Conservation (phyloP, 2,329 filamentous ascomycete genomes). For the Rugonectria rugulosa region DNA sequence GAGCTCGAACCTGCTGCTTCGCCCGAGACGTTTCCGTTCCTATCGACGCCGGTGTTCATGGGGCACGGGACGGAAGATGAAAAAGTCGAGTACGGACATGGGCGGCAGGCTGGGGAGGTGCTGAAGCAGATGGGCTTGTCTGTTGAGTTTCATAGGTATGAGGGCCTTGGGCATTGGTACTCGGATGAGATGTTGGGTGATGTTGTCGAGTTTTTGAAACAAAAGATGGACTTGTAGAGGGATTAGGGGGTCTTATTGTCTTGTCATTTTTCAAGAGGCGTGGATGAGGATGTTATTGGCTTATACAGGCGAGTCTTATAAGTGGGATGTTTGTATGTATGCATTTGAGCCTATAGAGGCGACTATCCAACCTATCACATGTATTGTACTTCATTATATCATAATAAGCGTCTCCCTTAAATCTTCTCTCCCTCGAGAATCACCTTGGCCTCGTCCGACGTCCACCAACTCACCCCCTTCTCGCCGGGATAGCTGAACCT, state of each 20-base stretch:
- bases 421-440: slow-evolving; percentile 73
- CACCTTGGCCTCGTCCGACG: slow-evolving; percentile 75
- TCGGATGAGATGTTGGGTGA: slow-evolving; percentile 50
- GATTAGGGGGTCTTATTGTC: too few relatives aligned
- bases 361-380: too few relatives aligned
- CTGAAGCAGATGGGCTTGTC: slow-evolving; percentile 46
- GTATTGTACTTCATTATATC: neutral
- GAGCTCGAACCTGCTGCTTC: slow-evolving; percentile 28
- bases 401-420: slow-evolving; percentile 40
- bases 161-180: slow-evolving; percentile 55
- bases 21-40: slow-evolving; percentile 22
- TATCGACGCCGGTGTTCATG: slow-evolving; percentile 52
- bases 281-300: too few relatives aligned
- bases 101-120: slow-evolving; percentile 42
- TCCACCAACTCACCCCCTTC: slow-evolving; percentile 86
- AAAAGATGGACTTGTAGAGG: neutral
- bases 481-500: slow-evolving; percentile 78
- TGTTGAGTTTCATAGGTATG: slow-evolving; percentile 49
- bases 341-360: too few relatives aligned
- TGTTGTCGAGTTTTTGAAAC: slow-evolving; percentile 43
- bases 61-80: slow-evolving; percentile 53
- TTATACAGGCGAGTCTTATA: too few relatives aligned
- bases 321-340: too few relatives aligned
- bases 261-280: neutral
- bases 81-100: slow-evolving; percentile 49